Evolutionary conservation across 2,329 filamentous ascomycete species (phyloP).

Genomic region (Metarhizium robertsii): DNA sequence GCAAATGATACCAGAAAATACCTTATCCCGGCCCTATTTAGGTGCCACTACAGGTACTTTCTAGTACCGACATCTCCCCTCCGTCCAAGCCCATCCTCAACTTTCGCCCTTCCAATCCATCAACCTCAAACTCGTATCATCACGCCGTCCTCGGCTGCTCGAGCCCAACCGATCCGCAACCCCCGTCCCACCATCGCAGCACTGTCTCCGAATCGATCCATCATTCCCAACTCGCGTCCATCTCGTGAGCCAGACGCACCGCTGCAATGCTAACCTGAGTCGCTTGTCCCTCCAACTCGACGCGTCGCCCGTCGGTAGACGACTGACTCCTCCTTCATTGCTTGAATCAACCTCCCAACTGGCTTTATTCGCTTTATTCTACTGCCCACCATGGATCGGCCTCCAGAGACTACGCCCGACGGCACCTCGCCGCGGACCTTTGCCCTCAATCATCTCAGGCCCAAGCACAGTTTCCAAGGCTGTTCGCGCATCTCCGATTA

Average conservation of each 20-base stretch:
- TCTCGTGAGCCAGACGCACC: neutral
- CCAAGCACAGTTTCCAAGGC: constrained; percentile 60
- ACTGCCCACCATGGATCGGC: constrained; percentile 19
- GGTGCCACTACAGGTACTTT: neutral
- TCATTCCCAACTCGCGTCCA: neutral
- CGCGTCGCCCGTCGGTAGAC: neutral
- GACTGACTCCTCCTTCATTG: neutral
- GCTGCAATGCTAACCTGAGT: neutral
- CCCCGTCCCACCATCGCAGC: neutral
- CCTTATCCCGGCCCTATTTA: neutral
- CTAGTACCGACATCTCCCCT: neutral
- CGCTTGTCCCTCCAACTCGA: neutral
- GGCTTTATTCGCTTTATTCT: neutral
- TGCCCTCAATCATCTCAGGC: constrained; percentile 46
- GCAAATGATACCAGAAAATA: no score
- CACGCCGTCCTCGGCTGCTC: neutral
- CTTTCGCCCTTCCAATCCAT: neutral
- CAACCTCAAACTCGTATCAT: neutral
- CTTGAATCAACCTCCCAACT: neutral
- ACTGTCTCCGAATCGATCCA: neutral
- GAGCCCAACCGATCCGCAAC: neutral
- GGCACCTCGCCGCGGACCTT: constrained; percentile 46
- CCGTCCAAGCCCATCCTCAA: neutral
- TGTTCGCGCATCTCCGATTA: constrained; percentile 79
- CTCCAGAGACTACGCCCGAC: constrained; percentile 21